These are phyloP conservation scores for Starmerella cellae DNA, from an alignment of 805 yeast species.

Conservation along the genomic window DNA sequence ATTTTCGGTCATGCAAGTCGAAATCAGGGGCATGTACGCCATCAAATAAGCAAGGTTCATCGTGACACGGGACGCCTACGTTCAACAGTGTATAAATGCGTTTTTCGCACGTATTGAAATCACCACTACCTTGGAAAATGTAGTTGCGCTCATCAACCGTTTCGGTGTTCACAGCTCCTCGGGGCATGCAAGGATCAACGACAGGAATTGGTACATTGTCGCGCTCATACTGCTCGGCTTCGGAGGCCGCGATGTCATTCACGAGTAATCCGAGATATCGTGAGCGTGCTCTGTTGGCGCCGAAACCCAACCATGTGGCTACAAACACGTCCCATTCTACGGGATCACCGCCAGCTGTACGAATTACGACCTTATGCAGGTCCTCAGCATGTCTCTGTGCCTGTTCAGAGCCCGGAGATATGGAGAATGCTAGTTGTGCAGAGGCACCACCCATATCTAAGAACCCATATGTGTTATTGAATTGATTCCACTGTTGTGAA, in stretches of 20 bases:
- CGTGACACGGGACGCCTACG: conserved; percentile 69
- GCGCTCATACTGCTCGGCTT: conserved; percentile 3
- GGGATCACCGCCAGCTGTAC: conserved; percentile 54
- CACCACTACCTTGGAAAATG: conserved; percentile 59
- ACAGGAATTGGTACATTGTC: conserved; percentile 23
- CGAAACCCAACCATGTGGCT: conserved; percentile 94
- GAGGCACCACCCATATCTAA: conserved; percentile 99
- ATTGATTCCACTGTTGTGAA: conserved; percentile 22
- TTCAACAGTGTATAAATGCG: conserved; percentile 52
- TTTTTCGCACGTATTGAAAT: conserved; percentile 56
- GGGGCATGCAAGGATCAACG: conserved; percentile 72
- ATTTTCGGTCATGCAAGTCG: conserved; percentile 64
- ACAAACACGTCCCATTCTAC: conserved; percentile 82
- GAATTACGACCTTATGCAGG: conserved; percentile 48
- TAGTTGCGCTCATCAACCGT: conserved; percentile 6
- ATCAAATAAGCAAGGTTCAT: conserved; percentile 82
- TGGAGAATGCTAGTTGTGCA: conserved; percentile 88
- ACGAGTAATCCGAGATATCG: conserved; percentile 44
- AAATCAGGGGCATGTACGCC: conserved; percentile 90
- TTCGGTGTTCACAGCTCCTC: conserved; percentile 30
- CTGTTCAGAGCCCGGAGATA: conserved; percentile 33
- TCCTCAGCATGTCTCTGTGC: conserved; percentile 42
- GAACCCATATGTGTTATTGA: conserved; percentile 52
- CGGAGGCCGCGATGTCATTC: conserved; percentile 4
- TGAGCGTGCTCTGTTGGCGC: conserved; percentile 84